Evolutionary conservation across 371 early-diverging fungal genomes (phyloP), one percentile per base, ranked within the genome.

Genomic region (Mortierella sp.): DNA sequence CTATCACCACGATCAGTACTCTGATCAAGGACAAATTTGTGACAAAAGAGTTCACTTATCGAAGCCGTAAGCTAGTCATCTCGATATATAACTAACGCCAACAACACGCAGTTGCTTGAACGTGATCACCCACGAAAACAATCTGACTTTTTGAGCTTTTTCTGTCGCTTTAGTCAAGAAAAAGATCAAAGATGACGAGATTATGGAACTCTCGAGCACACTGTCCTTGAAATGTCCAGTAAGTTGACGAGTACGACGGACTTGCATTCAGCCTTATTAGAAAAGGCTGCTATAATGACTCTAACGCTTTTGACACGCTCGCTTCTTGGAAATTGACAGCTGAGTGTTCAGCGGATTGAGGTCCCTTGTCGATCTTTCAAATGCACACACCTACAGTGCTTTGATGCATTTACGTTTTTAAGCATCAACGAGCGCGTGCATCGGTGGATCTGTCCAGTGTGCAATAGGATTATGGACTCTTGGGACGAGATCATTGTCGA

Each of bases 401-500:
- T 68, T 42, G 68, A 68, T 38, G 68, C 68, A 4, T 68, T 38
- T 10, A 68, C 68, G 9, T 68, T 68, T 42, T 42, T 68, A 42
- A 24, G 68, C 11, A 42, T 68, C 24, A 68, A 68, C 68, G 21
- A 68, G 21, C 21, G 21, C 1, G 24, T 42, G 38, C 68, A 38
- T 10, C 68, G 44, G 3, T 68, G 68, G 68, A 11, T 42, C 8
- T 68, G 68, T 24, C 68, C 68, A 21, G 68, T 68, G 11, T 68
- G 68, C 44, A 38, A 68, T 38, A 68, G 34, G 68, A 42, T 1
- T 10, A 68, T 68, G 68, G 68, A 68, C 24, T 68, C 68, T 21
- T 68, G 68, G 68, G 68, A 68, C 3, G 68, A 68, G 38, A 9
- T 68, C 3, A 68, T 68, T 42, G 68, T 68, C 24, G 68, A 68